Conservation (phyloP, 2,329 filamentous ascomycete genomes). For the Aureobasidium sp. region DNA sequence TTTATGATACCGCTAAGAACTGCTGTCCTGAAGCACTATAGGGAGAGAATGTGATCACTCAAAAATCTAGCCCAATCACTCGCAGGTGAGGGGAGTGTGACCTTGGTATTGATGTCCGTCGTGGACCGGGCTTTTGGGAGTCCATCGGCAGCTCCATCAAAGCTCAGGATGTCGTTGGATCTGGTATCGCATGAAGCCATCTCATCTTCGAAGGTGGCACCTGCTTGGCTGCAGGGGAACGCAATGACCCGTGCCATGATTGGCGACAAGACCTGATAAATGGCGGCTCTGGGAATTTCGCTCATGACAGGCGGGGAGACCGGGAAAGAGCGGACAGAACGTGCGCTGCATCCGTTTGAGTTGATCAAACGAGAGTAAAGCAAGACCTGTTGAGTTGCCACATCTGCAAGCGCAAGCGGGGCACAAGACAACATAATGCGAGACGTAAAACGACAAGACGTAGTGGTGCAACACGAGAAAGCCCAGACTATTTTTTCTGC, state of each 20-base stretch:
- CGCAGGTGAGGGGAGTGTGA: constrained; percentile 2
- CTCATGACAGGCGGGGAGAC: constrained; percentile 4
- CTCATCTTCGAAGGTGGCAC: neutral
- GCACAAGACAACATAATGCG: constrained; percentile 2
- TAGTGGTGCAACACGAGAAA: neutral
- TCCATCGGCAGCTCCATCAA: neutral
- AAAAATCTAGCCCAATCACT: constrained; percentile 2
- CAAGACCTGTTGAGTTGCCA: constrained; percentile 7
- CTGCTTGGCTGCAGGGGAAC: constrained; percentile 5
- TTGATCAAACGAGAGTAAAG: constrained; percentile 7
- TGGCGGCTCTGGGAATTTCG: neutral
- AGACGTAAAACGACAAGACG: neutral
- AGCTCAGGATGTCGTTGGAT: constrained; percentile 5
- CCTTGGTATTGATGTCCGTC: neutral
- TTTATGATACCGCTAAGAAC: neutral
- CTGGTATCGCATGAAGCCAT: constrained; percentile 12
- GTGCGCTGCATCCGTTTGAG: constrained; percentile 9
- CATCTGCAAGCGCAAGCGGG: constrained; percentile 3
- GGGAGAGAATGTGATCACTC: constrained; percentile 4
- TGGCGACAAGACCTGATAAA: neutral
- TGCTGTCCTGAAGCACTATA: neutral
- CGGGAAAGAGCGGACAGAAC: neutral
- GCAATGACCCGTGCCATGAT: constrained; percentile 1
- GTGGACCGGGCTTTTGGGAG: constrained; percentile 4
- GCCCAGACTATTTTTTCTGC: neutral